Base-by-base conservation (phyloP, 306 rosid genomes). In the Cucurbita pepo region DNA sequence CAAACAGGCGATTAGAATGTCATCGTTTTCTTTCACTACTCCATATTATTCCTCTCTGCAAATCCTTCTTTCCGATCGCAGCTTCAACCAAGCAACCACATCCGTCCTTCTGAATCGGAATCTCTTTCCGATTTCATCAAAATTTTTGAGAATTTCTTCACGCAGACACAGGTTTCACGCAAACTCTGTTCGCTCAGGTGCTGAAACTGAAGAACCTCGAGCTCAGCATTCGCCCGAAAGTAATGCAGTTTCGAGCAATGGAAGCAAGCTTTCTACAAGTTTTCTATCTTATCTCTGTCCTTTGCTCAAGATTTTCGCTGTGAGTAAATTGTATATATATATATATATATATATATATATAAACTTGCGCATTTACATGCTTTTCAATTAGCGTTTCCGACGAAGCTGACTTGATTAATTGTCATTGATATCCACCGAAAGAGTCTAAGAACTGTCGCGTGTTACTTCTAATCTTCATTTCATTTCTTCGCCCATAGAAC, bases 261-360 rank as follows among this genome's bases (percentile, higher is more conserved):
- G 79, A 12, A 77, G 75, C 76, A 79, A 55, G 66, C 34, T 82
- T 66, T 65, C 90, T 14, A 76, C 87, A 48, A 80, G 83, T 75
- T 69, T 89, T 72, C 78, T 91, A 50, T 87, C 96, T 9, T 37
- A 83, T 73, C 96, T 91, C 30, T 89, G 97, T 65, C 97, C 96
- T 52, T 70, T 91, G 66, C 96, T 91, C 83, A 88, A 82, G 73
- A 87, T 89, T 73, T 85, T 91, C 81, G 86, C 96, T 44, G 97
- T 88, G 48, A 77, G 81, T 80, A n/a, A 18, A 76, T 60, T 50
- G 54, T 50, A 41, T 7, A 41, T 41, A 6, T 41, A 41, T 41
- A 41, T 41, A 10, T 59, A 18, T 56, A 36, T 6, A 41, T 41
- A 6, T 41, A 41, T 41, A 71, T 55, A 10, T 59, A 18, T 56